A percentile compares a stretch with the other conserved stretches of the same genome.
Evolutionary conservation across 495 filamentous ascomycete species (phyloP).

Genomic region (Margaritispora aquatica): DNA sequence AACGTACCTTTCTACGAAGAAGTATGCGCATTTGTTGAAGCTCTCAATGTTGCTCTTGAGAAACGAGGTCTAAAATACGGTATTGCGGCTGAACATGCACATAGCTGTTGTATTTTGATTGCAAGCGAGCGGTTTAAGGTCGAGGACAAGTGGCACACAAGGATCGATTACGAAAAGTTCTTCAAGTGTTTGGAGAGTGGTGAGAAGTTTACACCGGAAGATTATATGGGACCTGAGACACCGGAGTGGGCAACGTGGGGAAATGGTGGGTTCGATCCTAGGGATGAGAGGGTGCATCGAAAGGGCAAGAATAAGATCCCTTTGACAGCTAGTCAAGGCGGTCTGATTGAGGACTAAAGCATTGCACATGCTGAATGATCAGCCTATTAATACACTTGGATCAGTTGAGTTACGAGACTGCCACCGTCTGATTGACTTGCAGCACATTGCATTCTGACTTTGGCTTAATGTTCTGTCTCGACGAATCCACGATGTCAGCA

Average conservation of each 20-base stretch:
- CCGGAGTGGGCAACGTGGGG: conserved; percentile 96
- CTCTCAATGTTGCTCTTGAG: conserved; percentile 58
- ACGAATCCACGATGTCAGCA: too few species aligned
- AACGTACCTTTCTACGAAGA: conserved; percentile 96
- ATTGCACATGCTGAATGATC: background rate
- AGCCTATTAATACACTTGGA: background rate
- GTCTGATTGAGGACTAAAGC: background rate
- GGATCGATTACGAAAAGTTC: conserved; percentile 86
- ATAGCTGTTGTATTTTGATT: conserved; percentile 86
- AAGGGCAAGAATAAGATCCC: conserved; percentile 50
- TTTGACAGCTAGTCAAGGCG: conserved; percentile 10
- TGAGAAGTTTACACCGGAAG: conserved; percentile 70
- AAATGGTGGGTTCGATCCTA: conserved; percentile 86
- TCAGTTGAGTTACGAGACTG: background rate
- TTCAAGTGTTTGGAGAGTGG: conserved; percentile 74
- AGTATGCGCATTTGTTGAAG: conserved; percentile 70
- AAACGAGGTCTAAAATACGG: conserved; percentile 72
- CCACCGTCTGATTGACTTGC: too few species aligned
- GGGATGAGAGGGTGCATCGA: conserved; percentile 74
- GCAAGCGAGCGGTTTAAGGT: conserved; percentile 69
- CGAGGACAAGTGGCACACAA: conserved; percentile 74
- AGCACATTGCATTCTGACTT: too few species aligned
- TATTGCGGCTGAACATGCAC: conserved; percentile 89
- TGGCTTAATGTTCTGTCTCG: too few species aligned
- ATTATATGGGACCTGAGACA: conserved; percentile 78